These are phyloP conservation scores for Ceratobasidium sp. DNA, from an alignment of 1,284 basidiomycete species.

Conservation along the genomic window DNA sequence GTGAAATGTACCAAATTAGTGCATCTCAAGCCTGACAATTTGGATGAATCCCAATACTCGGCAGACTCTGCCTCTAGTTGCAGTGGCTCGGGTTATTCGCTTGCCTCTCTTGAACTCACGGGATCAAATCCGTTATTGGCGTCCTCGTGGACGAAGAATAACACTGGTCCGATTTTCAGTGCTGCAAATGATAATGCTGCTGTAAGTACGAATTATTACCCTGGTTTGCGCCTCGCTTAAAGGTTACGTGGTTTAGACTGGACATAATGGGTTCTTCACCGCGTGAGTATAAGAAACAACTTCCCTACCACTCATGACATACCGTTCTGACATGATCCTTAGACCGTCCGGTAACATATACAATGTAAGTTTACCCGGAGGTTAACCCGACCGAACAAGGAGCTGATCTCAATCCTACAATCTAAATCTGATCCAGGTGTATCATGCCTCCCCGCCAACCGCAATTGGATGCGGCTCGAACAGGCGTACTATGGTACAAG, in stretches of 20 bases:
- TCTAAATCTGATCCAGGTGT: constrained; percentile 26
- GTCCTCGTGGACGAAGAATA: constrained; percentile 55
- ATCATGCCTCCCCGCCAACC: constrained; percentile 46
- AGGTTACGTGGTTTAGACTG: background rate
- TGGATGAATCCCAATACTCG: constrained; percentile 19
- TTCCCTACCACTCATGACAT: constrained; percentile 53
- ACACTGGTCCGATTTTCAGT: constrained; percentile 40
- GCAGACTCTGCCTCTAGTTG: constrained; percentile 45
- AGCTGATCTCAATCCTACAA: constrained; percentile 22
- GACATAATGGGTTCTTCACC: constrained; percentile 31
- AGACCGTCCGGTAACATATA: constrained; percentile 57
- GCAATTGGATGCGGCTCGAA: constrained; percentile 46
- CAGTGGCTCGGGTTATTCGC: constrained; percentile 45
- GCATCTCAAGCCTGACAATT: background rate
- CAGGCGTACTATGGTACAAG: constrained; percentile 46
- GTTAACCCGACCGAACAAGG: no score
- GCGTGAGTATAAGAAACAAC: background rate
- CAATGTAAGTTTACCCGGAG: constrained; percentile 56
- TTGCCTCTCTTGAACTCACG: constrained; percentile 56
- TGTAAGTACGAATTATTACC: background rate
- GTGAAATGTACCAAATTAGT: no score
- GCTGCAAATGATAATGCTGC: constrained; percentile 49
- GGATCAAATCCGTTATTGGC: constrained; percentile 59
- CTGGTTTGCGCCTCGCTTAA: background rate
- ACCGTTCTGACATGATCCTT: background rate